A percentile compares a stretch with the other conserved stretches of the same genome.
Evolutionary conservation across 2,329 filamentous ascomycete species (phyloP).

Genomic region (Chaetomiaceae sp.): DNA sequence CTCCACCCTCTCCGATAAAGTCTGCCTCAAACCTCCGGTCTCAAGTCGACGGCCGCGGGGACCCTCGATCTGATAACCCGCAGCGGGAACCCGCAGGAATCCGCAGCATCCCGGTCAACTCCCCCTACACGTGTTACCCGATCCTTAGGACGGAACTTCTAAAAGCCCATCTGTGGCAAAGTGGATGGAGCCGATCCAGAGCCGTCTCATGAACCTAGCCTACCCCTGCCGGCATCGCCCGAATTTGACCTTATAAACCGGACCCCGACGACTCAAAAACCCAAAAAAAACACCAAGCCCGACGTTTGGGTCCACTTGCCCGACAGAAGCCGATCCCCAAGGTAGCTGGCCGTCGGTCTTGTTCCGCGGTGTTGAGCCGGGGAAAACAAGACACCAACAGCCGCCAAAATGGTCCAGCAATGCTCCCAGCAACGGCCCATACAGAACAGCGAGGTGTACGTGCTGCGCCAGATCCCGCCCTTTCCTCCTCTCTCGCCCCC

Average conservation of each 20-base stretch:
- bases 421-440: conserved; percentile 32
- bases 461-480: conserved; percentile 35
- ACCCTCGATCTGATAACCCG: neutral
- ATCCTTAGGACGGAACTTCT: neutral
- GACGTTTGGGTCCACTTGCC: neutral
- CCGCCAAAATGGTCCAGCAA: conserved; percentile 31
- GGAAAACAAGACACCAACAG: neutral
- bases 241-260: conserved; percentile 8
- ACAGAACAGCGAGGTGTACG: conserved; percentile 48
- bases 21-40: neutral
- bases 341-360: neutral
- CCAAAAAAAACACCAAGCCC: neutral
- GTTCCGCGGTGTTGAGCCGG: neutral
- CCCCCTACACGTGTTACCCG: too few species aligned
- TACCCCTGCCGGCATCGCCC: conserved; percentile 12
- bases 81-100: too few species aligned
- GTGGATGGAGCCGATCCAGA: neutral
- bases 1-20: neutral
- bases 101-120: too few species aligned
- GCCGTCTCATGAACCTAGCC: neutral
- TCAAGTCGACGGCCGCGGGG: neutral
- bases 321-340: neutral
- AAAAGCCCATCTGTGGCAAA: conserved; percentile 5
- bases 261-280: conserved; percentile 3
- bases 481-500: conserved; percentile 48